Evolutionary conservation across 441 rosid species (phyloP).

Genomic region (Rhodomyrtus psidioides): DNA sequence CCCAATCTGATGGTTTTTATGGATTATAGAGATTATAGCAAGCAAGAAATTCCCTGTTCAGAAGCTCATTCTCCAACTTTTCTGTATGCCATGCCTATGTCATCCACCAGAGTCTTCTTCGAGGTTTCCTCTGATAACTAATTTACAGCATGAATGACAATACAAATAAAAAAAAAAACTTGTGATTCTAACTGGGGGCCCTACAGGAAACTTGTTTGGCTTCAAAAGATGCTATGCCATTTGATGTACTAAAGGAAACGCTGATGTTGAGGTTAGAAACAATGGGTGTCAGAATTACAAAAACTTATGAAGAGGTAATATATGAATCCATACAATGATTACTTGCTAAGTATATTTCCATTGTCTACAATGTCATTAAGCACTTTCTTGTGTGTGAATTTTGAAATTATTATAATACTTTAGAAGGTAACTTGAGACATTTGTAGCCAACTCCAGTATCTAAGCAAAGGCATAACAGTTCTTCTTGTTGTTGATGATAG

Average conservation of each 20-base stretch:
- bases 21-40: constrained; percentile 83
- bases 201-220: constrained; percentile 95
- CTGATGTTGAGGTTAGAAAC: constrained; percentile 74
- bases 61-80: constrained; percentile 83
- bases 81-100: constrained; percentile 87
- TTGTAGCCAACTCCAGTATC: not conserved
- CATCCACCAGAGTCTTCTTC: constrained; percentile 79
- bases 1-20: constrained; percentile 93
- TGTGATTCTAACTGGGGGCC: constrained; percentile 8
- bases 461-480: not conserved
- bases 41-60: constrained; percentile 35
- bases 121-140: constrained; percentile 40
- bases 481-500: not conserved
- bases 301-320: constrained; percentile 80
- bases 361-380: not conserved
- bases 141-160: not conserved
- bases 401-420: not conserved
- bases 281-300: constrained; percentile 58
- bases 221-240: constrained; percentile 84
- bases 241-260: constrained; percentile 69
- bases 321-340: not conserved
- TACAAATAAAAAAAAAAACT: not conserved
- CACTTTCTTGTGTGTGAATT: not conserved
- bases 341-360: not conserved
- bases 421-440: not conserved